Evolutionary conservation across 129 eudicot species (phyloP), one percentile per base, ranked within the genome.

Genomic region (Escallonia herrerae): DNA sequence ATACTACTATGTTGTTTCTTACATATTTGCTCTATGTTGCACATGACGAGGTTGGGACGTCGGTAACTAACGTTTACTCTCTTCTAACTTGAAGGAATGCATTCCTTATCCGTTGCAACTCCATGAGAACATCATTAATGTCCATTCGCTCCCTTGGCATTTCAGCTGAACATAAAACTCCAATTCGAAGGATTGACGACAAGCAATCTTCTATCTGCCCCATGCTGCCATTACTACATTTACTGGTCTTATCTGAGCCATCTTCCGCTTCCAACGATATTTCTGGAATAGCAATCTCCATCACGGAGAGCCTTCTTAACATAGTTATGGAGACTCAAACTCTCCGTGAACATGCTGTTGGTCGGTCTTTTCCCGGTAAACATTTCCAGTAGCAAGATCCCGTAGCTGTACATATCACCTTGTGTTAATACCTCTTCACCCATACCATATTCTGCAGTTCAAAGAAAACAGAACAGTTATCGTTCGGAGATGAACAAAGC

Each of bases 161-260:
- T 45, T 60, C 69, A 38, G 11, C 57, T 2, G 80, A 79, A 68
- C 84, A 79, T 3, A 66, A 50, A 14, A 79, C 15, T 44, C 81
- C 81, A 38, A 76, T 65, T 39, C 56, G 38, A 5, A 70, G 8
- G 4, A 76, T 40, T 7, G 76, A 76, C 54, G 40, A 14, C 42
- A 76, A 43, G 58, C 66, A 65, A 7, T 71, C 63, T 15, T 39
- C 54, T 43, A 70, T 58, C 38, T 70, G 62, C 15, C 58, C 62
- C 38, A 12, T 62, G 10, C 37, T 53, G 11, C 14, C 49, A 13
- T 58, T 68, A 45, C 38, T 37, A n/a, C 65, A 67, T 54, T 40
- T 10, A 3, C 11, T 13, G 4, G 14, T 38, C 14, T 5, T 38
- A 38, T 12, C 3, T 39, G 41, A 7, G 8, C 13, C 56, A 46